phyloP scores from a whole-genome alignment of 306 rosid species.

The Rubus parviflorus region DNA sequence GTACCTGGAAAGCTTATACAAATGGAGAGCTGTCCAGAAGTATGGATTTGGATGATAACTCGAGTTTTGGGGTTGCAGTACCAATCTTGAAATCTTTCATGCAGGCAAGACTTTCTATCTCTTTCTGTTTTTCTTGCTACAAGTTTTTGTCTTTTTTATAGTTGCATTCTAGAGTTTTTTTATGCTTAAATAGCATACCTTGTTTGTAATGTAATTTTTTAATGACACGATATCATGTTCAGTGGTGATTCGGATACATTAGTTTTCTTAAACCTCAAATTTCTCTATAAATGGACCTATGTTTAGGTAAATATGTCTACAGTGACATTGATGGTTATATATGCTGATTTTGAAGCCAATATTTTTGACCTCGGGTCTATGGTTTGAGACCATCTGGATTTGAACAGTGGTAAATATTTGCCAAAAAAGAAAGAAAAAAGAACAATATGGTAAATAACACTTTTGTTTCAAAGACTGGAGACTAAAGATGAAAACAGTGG shows the following conservation, averaged over 20 bases:
- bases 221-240: neutral
- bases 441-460: neutral
- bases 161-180: neutral
- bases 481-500: neutral
- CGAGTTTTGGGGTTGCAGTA: slow-evolving; percentile 87
- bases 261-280: neutral
- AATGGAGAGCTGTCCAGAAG: slow-evolving; percentile 77
- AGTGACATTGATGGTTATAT: no score
- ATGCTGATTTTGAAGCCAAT: neutral
- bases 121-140: slow-evolving; percentile 8
- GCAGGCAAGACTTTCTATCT: slow-evolving; percentile 57
- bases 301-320: neutral
- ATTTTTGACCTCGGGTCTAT: neutral
- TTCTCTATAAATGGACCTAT: neutral
- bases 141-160: neutral
- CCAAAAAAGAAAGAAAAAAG: no score
- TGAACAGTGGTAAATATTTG: no score
- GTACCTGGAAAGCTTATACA: slow-evolving; percentile 75
- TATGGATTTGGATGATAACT: slow-evolving; percentile 73
- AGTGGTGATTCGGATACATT: neutral
- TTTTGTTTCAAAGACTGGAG: neutral
- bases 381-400: neutral
- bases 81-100: slow-evolving; percentile 91
- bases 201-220: neutral
- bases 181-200: neutral